phyloP scores from a whole-genome alignment of 2,329 filamentous ascomycete species.

The Onygenales sp. region DNA sequence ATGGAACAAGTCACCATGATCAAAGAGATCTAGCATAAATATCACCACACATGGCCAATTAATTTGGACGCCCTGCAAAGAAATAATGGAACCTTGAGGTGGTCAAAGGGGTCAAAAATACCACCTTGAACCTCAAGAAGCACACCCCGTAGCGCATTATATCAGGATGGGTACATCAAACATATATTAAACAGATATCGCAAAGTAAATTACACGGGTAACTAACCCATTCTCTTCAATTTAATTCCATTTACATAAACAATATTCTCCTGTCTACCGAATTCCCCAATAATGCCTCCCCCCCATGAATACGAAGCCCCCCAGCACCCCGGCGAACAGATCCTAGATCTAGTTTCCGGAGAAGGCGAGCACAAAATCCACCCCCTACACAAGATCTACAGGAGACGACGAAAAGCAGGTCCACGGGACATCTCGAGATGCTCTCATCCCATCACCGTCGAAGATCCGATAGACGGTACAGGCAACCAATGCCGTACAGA shows the following conservation, averaged over 20 bases:
- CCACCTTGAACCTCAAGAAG: background rate
- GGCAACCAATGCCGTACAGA: background rate
- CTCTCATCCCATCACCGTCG: background rate
- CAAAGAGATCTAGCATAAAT: too few relatives aligned
- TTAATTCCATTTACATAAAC: background rate
- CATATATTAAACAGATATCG: background rate
- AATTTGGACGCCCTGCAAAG: too few relatives aligned
- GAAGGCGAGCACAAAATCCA: background rate
- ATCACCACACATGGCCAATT: too few relatives aligned
- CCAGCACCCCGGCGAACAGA: background rate
- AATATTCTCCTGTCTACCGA: background rate
- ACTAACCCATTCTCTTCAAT: background rate
- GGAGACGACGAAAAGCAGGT: background rate
- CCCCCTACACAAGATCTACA: background rate
- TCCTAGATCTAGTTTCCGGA: background rate
- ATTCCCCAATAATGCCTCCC: background rate
- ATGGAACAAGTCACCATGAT: too few relatives aligned
- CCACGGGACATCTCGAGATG: background rate
- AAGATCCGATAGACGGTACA: background rate
- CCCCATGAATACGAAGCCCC: background rate
- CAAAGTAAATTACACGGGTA: background rate
- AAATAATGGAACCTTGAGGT: too few relatives aligned
- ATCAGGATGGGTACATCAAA: background rate
- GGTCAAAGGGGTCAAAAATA: background rate
- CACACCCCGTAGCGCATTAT: background rate